Evolutionary conservation across 306 rosid species (phyloP).

Genomic region (Gastrolobium villosum): DNA sequence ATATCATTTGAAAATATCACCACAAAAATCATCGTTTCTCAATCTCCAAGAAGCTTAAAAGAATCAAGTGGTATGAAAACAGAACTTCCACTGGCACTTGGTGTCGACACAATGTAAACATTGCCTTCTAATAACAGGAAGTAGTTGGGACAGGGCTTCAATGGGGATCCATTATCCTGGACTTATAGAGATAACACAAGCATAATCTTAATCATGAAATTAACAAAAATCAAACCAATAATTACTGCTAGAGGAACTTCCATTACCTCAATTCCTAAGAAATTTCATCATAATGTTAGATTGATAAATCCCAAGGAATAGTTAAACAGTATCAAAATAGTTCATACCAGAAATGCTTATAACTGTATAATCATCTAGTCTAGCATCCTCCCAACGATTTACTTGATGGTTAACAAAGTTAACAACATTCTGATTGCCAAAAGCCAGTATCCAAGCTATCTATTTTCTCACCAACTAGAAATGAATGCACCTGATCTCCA

Average conservation of each 20-base stretch:
- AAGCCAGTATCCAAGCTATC: constrained; percentile 57
- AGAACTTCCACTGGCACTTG: too few relatives aligned
- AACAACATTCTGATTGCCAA: constrained; percentile 54
- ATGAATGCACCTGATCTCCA: constrained; percentile 67
- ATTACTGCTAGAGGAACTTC: constrained; percentile 8
- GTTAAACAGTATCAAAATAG: constrained; percentile 11
- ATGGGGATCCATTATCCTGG: too few relatives aligned
- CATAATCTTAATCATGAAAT: background rate
- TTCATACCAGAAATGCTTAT: background rate
- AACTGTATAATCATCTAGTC: constrained; percentile 7
- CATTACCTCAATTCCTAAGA: background rate
- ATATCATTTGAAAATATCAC: too few relatives aligned
- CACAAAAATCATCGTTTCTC: too few relatives aligned
- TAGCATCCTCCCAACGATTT: background rate
- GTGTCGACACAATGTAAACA: too few relatives aligned
- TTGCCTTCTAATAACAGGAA: too few relatives aligned
- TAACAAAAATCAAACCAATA: constrained; percentile 1
- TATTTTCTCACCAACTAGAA: constrained; percentile 70
- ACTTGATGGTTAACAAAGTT: constrained; percentile 28
- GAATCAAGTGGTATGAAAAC: too few relatives aligned
- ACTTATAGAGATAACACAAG: background rate
- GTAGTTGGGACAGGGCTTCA: too few relatives aligned
- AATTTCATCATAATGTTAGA: constrained; percentile 8
- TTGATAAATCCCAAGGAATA: constrained; percentile 11
- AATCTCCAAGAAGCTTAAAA: too few relatives aligned